phyloP scores from a whole-genome alignment of 2,329 filamentous ascomycete genomes.

The Scortechinia acanthostroma region DNA sequence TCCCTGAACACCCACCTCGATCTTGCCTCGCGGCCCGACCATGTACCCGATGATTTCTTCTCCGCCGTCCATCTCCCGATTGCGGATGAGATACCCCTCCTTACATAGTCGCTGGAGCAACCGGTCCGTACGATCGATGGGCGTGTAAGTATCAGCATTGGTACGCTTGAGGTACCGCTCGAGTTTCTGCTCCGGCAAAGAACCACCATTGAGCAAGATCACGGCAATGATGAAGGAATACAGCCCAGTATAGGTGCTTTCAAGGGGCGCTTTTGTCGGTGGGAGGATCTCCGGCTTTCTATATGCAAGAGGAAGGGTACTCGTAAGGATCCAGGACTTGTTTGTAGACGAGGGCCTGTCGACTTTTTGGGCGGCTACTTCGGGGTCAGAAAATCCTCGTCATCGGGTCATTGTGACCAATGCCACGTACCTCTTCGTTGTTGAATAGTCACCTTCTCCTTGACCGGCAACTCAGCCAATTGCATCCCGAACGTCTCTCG shows the following conservation, averaged over 20 bases:
- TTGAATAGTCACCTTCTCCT: conserved; percentile 46
- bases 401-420: not conserved
- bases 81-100: conserved; percentile 49
- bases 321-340: conserved; percentile 48
- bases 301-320: conserved; percentile 38
- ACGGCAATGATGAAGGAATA: conserved; percentile 51
- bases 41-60: conserved; percentile 53
- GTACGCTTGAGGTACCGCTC: conserved; percentile 46
- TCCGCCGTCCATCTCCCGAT: conserved; percentile 40
- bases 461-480: conserved; percentile 48
- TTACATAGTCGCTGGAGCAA: conserved; percentile 44
- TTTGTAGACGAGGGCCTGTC: conserved; percentile 28
- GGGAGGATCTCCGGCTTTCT: conserved; percentile 37
- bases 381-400: not conserved
- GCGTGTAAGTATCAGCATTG: conserved; percentile 46
- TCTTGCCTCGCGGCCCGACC: conserved; percentile 27
- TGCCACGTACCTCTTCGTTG: conserved; percentile 41
- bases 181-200: conserved; percentile 45
- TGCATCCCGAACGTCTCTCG: conserved; percentile 50
- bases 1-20: not conserved
- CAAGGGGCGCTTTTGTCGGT: conserved; percentile 39
- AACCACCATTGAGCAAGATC: conserved; percentile 41
- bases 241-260: conserved; percentile 46
- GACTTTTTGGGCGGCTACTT: conserved; percentile 11
- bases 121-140: conserved; percentile 45